These are phyloP conservation scores for Chlamydomonas incerta DNA, from an alignment of 139 green algal species.

Conservation along the genomic window DNA sequence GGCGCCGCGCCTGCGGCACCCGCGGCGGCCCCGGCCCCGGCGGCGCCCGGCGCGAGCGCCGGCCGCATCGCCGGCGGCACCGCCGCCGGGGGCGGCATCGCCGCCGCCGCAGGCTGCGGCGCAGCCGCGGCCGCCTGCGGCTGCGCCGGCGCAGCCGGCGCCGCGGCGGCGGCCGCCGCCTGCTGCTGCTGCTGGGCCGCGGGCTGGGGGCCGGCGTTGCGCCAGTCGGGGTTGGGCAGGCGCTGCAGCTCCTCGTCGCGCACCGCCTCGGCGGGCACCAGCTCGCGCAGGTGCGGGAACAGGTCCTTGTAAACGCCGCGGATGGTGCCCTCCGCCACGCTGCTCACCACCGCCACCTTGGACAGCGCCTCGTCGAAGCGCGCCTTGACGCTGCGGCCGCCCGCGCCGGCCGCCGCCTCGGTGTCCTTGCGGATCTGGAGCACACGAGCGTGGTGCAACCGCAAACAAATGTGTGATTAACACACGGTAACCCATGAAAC, in stretches of 20 bases:
- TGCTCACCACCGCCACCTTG: slow-evolving; percentile 60
- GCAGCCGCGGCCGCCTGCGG: too few relatives aligned
- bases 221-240: slow-evolving; percentile 39
- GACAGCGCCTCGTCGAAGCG: slow-evolving; percentile 26
- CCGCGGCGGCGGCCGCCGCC: background rate
- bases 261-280: slow-evolving; percentile 25
- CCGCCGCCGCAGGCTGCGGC: too few relatives aligned
- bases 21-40: too few relatives aligned
- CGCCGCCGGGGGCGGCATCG: too few relatives aligned
- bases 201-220: background rate
- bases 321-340: slow-evolving; percentile 74
- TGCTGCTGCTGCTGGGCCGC: background rate
- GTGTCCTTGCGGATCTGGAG: background rate
- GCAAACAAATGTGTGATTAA: too few relatives aligned
- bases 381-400: background rate
- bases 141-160: too few relatives aligned
- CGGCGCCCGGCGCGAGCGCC: too few relatives aligned
- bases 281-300: slow-evolving; percentile 35
- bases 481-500: too few relatives aligned
- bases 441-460: too few relatives aligned
- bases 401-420: background rate
- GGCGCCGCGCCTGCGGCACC: too few relatives aligned
- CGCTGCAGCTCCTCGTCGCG: slow-evolving; percentile 18
- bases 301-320: slow-evolving; percentile 61
- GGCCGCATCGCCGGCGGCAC: too few relatives aligned